These are phyloP conservation scores for Gossypium davidsonii DNA, from an alignment of 441 rosid species.

Conservation along the genomic window DNA sequence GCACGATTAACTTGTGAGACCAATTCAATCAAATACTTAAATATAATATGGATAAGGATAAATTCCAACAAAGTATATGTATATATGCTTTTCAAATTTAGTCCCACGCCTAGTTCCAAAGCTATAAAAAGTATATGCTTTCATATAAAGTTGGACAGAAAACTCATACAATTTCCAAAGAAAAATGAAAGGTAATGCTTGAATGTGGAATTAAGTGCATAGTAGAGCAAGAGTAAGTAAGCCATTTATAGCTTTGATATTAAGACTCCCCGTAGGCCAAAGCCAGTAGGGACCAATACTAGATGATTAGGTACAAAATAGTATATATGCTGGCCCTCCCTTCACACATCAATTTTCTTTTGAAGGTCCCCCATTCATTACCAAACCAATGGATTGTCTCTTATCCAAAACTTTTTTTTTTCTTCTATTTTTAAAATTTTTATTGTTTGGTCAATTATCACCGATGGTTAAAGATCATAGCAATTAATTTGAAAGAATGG, in stretches of 20 bases:
- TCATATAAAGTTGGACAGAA: not conserved
- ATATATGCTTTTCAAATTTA: too few species aligned
- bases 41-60: too few species aligned
- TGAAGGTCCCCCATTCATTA: slow-evolving; percentile 13
- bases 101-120: too few species aligned
- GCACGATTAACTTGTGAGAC: too few species aligned
- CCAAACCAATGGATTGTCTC: slow-evolving; percentile 22
- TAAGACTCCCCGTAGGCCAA: not conserved
- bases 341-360: not conserved
- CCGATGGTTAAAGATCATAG: slow-evolving; percentile 28
- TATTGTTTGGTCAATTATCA: slow-evolving; percentile 30
- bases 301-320: slow-evolving; percentile 24
- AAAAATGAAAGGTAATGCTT: slow-evolving; percentile 16
- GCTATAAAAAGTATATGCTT: not conserved
- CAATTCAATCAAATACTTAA: too few species aligned
- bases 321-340: slow-evolving; percentile 20
- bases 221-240: slow-evolving; percentile 18
- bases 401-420: slow-evolving; percentile 25
- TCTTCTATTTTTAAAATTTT: slow-evolving; percentile 2
- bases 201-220: slow-evolving; percentile 21
- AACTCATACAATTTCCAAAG: not conserved
- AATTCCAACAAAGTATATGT: too few species aligned
- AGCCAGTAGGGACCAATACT: slow-evolving; percentile 23
- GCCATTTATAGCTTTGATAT: slow-evolving; percentile 25
- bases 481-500: too few species aligned